A percentile compares a stretch with the other conserved stretches of the same genome.
phyloP scores from a whole-genome alignment of 768 basidiomycete species.

The Lyophyllum atratum region DNA sequence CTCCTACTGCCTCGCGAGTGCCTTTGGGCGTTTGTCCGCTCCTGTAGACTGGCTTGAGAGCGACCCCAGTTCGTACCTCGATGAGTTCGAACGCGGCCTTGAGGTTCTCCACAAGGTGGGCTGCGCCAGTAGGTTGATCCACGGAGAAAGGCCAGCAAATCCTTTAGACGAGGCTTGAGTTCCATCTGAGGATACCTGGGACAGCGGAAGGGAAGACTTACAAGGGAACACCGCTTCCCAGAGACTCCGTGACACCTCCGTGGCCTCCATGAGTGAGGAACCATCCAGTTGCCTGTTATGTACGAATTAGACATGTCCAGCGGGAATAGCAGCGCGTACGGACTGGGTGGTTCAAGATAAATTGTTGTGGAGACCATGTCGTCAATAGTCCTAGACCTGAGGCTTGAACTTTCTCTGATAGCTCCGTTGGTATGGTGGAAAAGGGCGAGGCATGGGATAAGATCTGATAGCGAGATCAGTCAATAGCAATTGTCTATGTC shows the following conservation, averaged over 20 bases:
- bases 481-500: not conserved
- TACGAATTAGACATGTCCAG: not conserved
- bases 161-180: slow-evolving; percentile 1
- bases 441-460: slow-evolving; percentile 19
- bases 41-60: slow-evolving; percentile 14
- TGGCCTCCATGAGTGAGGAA: slow-evolving; percentile 24
- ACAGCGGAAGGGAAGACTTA: slow-evolving; percentile 1
- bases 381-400: slow-evolving; percentile 18
- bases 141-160: slow-evolving; percentile 24
- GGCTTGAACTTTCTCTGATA: slow-evolving; percentile 11
- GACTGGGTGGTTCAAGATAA: slow-evolving; percentile 21
- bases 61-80: slow-evolving; percentile 20
- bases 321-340: not conserved
- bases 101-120: slow-evolving; percentile 16
- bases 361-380: slow-evolving; percentile 22
- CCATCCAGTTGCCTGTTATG: slow-evolving; percentile 23
- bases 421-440: slow-evolving; percentile 5
- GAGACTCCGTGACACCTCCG: slow-evolving; percentile 21
- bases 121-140: slow-evolving; percentile 21
- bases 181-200: not conserved
- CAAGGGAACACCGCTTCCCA: slow-evolving; percentile 22
- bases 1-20: slow-evolving; percentile 14
- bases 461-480: slow-evolving; percentile 7
- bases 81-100: slow-evolving; percentile 22
- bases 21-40: slow-evolving; percentile 12